These are phyloP conservation scores for Tricholoma sp. DNA, from an alignment of 768 basidiomycete species.

Conservation along the genomic window DNA sequence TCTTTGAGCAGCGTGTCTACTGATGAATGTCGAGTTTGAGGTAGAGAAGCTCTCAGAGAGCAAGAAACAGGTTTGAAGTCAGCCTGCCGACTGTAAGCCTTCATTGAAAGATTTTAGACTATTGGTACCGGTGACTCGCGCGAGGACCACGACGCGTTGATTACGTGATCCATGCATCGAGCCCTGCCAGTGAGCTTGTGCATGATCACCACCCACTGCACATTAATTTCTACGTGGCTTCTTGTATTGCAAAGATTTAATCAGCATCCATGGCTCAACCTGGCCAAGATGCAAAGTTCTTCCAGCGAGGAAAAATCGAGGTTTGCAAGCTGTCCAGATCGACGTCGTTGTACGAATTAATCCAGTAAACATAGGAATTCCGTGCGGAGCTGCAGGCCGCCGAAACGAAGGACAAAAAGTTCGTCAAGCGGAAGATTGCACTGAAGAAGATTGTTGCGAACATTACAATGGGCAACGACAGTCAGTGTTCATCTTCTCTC, in stretches of 20 bases:
- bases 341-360: background rate
- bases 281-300: constrained; percentile 90
- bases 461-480: constrained; percentile 99
- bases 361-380: constrained; percentile 57
- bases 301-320: constrained; percentile 89
- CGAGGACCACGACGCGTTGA: background rate
- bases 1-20: constrained; percentile 59
- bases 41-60: constrained; percentile 21
- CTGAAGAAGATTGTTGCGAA: constrained; percentile 98
- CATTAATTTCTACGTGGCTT: background rate
- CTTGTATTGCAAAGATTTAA: background rate
- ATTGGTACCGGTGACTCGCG: too few relatives aligned
- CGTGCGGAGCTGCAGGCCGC: constrained; percentile 87
- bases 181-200: background rate
- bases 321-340: constrained; percentile 30
- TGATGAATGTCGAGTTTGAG: constrained; percentile 25
- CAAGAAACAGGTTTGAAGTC: background rate
- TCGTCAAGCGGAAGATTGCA: constrained; percentile 85
- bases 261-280: constrained; percentile 37
- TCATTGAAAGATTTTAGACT: background rate
- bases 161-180: background rate
- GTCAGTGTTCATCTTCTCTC: constrained; percentile 49
- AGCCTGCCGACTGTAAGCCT: background rate
- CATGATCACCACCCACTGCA: background rate
- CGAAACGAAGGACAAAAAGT: constrained; percentile 96